Conservation (phyloP, 23 red algal genomes). For the Rhodosorus marinus region DNA sequence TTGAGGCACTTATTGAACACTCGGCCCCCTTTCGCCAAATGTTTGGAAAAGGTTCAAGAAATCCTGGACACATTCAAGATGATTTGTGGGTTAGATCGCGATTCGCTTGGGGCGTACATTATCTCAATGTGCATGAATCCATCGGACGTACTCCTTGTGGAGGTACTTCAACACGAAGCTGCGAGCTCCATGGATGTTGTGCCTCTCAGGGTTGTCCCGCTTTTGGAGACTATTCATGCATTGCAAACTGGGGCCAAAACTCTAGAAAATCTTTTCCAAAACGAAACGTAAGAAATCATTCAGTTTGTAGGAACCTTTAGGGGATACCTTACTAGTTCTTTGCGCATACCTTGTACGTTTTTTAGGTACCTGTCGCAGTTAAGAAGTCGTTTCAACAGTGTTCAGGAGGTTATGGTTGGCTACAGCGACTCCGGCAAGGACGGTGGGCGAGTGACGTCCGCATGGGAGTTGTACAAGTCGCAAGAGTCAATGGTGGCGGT, state of each 20-base stretch:
- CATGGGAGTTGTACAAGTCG: constrained; percentile 93
- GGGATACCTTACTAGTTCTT: neutral
- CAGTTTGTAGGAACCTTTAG: neutral
- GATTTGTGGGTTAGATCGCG: constrained; percentile 40
- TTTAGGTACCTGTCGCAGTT: constrained; percentile 70
- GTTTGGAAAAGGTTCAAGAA: constrained; percentile 39
- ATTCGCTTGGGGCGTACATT: constrained; percentile 84
- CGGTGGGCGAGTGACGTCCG: constrained; percentile 82
- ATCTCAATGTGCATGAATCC: constrained; percentile 98
- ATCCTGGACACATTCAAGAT: constrained; percentile 73
- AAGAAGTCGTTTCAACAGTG: constrained; percentile 21
- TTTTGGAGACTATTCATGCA: constrained; percentile 87
- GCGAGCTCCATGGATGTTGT: constrained; percentile 7
- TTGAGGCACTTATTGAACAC: neutral
- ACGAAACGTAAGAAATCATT: constrained; percentile 22
- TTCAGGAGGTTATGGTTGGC: constrained; percentile 98
- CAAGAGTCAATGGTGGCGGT: constrained; percentile 69
- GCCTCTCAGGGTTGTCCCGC: constrained; percentile 67
- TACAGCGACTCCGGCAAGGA: constrained; percentile 96
- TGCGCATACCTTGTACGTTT: no score
- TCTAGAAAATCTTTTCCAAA: constrained; percentile 46
- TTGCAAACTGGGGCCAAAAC: constrained; percentile 31
- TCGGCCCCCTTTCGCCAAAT: no score
- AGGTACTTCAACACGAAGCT: constrained; percentile 81
- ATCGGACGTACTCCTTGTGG: constrained; percentile 84